Conservation (phyloP, 2,329 filamentous ascomycete genomes). For the Sclerotinia subarctica region DNA sequence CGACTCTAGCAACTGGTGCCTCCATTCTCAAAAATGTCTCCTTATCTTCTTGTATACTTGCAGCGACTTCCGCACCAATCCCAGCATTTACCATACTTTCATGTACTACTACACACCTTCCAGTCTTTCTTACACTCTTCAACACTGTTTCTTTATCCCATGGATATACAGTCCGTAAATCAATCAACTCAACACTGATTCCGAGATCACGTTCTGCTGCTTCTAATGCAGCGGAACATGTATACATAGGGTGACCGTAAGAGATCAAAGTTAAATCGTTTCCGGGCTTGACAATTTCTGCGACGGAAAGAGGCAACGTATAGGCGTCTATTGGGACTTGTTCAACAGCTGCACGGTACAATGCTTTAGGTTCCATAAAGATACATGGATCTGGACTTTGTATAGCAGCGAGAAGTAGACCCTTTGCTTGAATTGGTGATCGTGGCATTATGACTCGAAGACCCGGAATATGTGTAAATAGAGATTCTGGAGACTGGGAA, state of each 20-base stretch:
- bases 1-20: conserved; percentile 66
- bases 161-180: conserved; percentile 68
- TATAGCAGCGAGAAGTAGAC: conserved; percentile 61
- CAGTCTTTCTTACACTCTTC: conserved; percentile 67
- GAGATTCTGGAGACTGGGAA: conserved; percentile 67
- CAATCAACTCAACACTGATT: conserved; percentile 65
- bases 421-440: conserved; percentile 69
- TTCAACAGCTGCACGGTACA: conserved; percentile 71
- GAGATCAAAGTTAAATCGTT: conserved; percentile 66
- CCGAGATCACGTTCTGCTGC: conserved; percentile 66
- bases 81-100: conserved; percentile 74
- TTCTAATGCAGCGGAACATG: conserved; percentile 62
- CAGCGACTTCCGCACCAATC: conserved; percentile 68
- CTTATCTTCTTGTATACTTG: conserved; percentile 61
- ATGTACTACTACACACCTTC: conserved; percentile 67
- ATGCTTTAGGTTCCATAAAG: conserved; percentile 73
- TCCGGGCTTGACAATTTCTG: conserved; percentile 64
- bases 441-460: conserved; percentile 67
- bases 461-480: conserved; percentile 70
- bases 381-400: conserved; percentile 66
- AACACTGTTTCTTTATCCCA: conserved; percentile 67
- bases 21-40: conserved; percentile 65
- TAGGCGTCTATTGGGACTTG: conserved; percentile 68
- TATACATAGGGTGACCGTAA: conserved; percentile 69
- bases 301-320: conserved; percentile 64